Base-by-base conservation (phyloP, 768 basidiomycete species). In the Podaxis sp. region DNA sequence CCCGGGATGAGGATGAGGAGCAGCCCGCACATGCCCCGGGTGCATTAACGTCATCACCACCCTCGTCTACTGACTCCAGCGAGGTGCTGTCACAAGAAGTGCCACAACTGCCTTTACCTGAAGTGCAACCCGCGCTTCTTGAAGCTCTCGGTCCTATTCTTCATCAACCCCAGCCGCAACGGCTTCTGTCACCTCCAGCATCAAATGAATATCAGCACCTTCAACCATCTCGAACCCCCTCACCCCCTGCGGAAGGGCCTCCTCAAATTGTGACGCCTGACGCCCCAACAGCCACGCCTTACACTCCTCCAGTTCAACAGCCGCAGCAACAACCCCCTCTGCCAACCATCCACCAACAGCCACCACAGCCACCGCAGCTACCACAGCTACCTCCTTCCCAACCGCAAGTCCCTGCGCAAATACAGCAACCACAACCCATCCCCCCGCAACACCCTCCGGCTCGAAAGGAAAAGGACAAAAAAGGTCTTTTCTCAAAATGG, bases 391-490 rank as follows among this genome's bases (percentile, higher is more conserved):
- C 46, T 70, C 73, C 52, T 55, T 74, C 51, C 66, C 74, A 26
- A 74, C 54, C 56, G 22, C 56, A 38, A 49, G 36, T 40, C 41
- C 40, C 60, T 38, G 10, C 61, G 24, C 54, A 56, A 28, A 28
- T 28, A 49, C 37, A 62, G 17, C 54, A 49, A 28, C 22, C 55
- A 17, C 61, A 51, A 7, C 46, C 46, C 17, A 51, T 56, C 15
- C 49, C 38, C 36, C 59, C 64, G 15, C 64, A 64, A 20, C 74
- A 80, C 20, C 76, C 73, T 33, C 82, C 85, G 64, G 86, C 83
- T 69, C 75, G 80, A 20, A 80, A 89, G 76, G 90, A 89, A 20
- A 80, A 89, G 76, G 90, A 89, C 69, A 90, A 87, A 75, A 91
- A 83, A 67, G 84, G 86, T 4, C 67, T 90, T 52, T 85, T 89